Percentiles rank a stretch among this genome's conserved stretches.
These are phyloP conservation scores for Marasmius sp. DNA, from an alignment of 1,284 basidiomycete genomes.

Conservation along the genomic window DNA sequence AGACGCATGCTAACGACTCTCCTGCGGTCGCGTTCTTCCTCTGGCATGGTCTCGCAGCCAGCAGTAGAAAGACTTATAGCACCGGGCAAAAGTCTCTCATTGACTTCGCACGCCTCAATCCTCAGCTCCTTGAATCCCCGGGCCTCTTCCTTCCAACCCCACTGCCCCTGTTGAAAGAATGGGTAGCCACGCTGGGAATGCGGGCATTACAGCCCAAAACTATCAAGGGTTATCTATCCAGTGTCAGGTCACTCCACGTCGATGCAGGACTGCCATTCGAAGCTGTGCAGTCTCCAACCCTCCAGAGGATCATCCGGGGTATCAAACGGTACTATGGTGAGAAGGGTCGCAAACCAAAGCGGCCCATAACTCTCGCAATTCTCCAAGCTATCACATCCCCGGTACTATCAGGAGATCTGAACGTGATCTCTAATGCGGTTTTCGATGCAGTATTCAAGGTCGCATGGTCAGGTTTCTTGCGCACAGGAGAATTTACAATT, in stretches of 20 bases:
- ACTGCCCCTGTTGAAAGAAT: slow-evolving; percentile 24
- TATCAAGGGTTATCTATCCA: slow-evolving; percentile 30
- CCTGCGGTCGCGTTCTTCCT: slow-evolving; percentile 25
- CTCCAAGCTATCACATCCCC: no score
- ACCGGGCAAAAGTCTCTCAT: slow-evolving; percentile 29
- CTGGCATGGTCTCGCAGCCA: slow-evolving; percentile 29
- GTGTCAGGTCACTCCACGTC: slow-evolving; percentile 26
- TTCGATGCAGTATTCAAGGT: no score
- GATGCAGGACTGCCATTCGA: slow-evolving; percentile 22
- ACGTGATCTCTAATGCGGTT: no score
- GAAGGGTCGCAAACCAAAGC: no score
- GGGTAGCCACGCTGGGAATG: slow-evolving; percentile 25
- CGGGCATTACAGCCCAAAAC: slow-evolving; percentile 25
- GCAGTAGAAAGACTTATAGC: slow-evolving; percentile 25
- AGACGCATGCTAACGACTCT: slow-evolving; percentile 22
- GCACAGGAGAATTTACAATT: no score
- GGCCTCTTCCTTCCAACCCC: slow-evolving; percentile 28
- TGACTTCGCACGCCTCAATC: slow-evolving; percentile 24
- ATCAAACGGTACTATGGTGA: no score
- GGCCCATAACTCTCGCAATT: no score
- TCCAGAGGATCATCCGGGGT: no score
- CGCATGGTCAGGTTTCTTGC: no score
- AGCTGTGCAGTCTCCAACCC: background rate
- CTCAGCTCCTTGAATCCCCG: slow-evolving; percentile 10
- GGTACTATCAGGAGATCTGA: no score